Conservation (phyloP, 139 green algal genomes). For the Spirogloea muscicola region DNA sequence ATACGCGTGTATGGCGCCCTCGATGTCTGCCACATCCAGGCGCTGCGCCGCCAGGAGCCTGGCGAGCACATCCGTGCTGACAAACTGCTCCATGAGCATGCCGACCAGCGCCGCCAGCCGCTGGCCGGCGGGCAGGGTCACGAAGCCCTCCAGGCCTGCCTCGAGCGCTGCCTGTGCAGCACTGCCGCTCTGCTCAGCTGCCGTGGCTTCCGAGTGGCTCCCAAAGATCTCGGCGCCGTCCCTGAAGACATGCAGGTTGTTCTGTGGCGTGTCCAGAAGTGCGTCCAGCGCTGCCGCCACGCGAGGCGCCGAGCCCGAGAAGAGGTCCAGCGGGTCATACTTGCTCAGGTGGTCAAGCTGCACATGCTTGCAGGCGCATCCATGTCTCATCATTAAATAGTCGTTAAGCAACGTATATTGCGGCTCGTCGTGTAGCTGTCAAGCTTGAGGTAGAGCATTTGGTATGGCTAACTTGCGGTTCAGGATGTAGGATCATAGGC, state of each 20-base stretch:
- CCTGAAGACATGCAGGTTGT: conserved; percentile 72
- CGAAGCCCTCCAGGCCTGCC: too few species aligned
- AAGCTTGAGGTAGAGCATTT: too few species aligned
- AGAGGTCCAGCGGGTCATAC: conserved; percentile 78
- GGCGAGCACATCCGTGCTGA: conserved; percentile 46
- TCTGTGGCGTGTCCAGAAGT: conserved; percentile 59
- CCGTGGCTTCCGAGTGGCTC: not conserved
- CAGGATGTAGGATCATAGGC: too few species aligned
- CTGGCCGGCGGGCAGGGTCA: too few species aligned
- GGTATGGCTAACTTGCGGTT: too few species aligned
- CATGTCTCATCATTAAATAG: too few species aligned
- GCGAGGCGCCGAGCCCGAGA: conserved; percentile 53
- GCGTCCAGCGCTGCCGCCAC: conserved; percentile 48
- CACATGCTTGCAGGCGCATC: too few species aligned
- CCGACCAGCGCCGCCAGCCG: conserved; percentile 12
- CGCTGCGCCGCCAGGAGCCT: conserved; percentile 56
- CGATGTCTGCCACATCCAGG: conserved; percentile 61
- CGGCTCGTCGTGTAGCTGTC: too few species aligned
- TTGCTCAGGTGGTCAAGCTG: conserved; percentile 42
- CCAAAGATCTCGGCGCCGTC: conserved; percentile 49
- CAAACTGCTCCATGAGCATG: conserved; percentile 21
- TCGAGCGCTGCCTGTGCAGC: too few species aligned
- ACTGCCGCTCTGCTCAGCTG: not conserved
- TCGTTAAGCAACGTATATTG: too few species aligned
- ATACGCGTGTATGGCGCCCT: conserved; percentile 53